A percentile compares a stretch with the other conserved stretches of the same genome.
These are phyloP conservation scores for Lepidopterella palustris DNA, from an alignment of 495 filamentous ascomycete species.

Conservation along the genomic window DNA sequence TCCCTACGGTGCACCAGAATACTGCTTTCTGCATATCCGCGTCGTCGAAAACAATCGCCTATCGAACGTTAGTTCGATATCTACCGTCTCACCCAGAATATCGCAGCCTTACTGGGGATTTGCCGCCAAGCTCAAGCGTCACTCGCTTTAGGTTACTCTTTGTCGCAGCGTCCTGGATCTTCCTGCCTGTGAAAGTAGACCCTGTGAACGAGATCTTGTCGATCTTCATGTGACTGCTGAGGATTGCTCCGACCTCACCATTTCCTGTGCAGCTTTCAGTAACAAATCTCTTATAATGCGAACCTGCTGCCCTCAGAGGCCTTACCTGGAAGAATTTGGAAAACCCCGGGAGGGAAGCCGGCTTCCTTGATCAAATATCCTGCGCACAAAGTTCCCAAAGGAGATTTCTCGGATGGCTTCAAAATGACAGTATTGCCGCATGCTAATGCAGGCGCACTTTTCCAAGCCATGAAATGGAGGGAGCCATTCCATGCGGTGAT, in stretches of 20 bases:
- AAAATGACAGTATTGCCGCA: conserved; percentile 15
- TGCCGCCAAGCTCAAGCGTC: conserved; percentile 32
- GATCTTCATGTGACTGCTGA: conserved; percentile 32
- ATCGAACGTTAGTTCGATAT: no score
- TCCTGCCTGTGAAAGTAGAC: conserved; percentile 21
- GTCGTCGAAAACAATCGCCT: conserved; percentile 7
- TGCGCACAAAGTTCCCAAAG: neutral
- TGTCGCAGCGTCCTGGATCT: conserved; percentile 25
- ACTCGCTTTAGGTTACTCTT: conserved; percentile 32
- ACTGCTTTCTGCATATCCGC: conserved; percentile 4
- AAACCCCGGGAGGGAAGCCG: conserved; percentile 16
- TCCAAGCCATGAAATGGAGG: conserved; percentile 3
- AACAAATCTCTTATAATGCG: no score
- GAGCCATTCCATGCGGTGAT: conserved; percentile 19
- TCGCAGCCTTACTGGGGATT: conserved; percentile 19
- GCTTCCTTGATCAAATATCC: conserved; percentile 8
- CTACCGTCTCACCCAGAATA: no score
- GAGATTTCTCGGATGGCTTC: conserved; percentile 14
- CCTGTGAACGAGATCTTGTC: conserved; percentile 35
- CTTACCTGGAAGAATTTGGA: conserved; percentile 15
- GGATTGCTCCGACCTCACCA: conserved; percentile 20
- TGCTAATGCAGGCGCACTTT: conserved; percentile 10
- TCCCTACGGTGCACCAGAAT: neutral
- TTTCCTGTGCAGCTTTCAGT: no score
- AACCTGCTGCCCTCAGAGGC: no score